Conservation (phyloP, 2,329 filamentous ascomycete species). For the Lecanosticta acicola region DNA sequence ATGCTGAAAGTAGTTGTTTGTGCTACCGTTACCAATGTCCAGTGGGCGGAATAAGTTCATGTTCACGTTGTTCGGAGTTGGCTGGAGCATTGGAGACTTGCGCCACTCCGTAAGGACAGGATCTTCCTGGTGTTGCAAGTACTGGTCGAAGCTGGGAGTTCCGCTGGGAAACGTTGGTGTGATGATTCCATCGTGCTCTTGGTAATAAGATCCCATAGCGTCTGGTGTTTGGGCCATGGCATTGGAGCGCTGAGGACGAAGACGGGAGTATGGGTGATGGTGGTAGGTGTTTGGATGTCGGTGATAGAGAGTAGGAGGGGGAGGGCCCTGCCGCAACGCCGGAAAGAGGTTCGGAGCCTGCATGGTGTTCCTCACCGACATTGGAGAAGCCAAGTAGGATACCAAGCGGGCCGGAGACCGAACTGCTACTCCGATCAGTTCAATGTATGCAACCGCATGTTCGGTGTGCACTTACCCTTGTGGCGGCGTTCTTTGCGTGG, state of each 20-base stretch:
- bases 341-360: not conserved
- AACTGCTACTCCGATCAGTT: not conserved
- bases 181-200: not conserved
- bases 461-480: conserved; percentile 22
- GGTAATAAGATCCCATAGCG: too few relatives aligned
- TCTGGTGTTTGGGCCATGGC: too few relatives aligned
- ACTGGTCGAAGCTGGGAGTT: not conserved
- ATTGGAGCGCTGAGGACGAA: too few relatives aligned
- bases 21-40: too few relatives aligned
- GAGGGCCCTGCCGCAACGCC: not conserved
- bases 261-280: not conserved
- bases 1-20: too few relatives aligned
- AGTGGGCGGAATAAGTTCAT: not conserved
- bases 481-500: conserved; percentile 5
- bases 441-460: conserved; percentile 8
- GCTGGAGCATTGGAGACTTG: not conserved
- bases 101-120: not conserved
- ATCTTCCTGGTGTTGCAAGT: not conserved
- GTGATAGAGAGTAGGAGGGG: not conserved
- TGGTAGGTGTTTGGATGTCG: not conserved
- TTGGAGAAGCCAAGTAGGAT: too few relatives aligned
- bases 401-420: too few relatives aligned
- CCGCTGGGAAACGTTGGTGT: not conserved
- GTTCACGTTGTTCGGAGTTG: not conserved
- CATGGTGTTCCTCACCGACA: conserved; percentile 10